Conservation (phyloP, 257 asterid genomes). For the Jacaranda copaia region DNA sequence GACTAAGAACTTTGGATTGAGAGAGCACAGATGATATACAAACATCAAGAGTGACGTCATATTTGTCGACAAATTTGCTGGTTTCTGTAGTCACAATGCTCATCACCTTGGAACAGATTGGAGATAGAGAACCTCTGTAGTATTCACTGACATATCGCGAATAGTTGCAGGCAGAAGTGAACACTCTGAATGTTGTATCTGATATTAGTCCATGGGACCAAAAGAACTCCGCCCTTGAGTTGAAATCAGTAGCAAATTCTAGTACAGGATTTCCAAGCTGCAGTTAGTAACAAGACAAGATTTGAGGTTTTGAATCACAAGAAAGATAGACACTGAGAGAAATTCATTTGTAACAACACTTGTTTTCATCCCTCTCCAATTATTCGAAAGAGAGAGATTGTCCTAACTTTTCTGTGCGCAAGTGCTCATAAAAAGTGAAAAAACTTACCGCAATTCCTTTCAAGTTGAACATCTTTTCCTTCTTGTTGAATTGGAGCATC, state of each 20-base stretch:
- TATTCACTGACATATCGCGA: slow-evolving; percentile 80
- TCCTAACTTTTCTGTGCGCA: no score
- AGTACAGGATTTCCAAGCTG: slow-evolving; percentile 85
- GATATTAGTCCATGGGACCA: slow-evolving; percentile 91
- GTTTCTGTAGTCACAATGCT: slow-evolving; percentile 67
- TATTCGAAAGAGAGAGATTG: no score
- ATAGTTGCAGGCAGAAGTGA: slow-evolving; percentile 75
- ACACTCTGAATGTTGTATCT: slow-evolving; percentile 61
- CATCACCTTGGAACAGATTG: slow-evolving; percentile 72
- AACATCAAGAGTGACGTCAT: slow-evolving; percentile 83
- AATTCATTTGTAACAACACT: no score
- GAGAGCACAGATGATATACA: slow-evolving; percentile 77
- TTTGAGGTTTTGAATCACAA: background rate
- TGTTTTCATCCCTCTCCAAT: no score
- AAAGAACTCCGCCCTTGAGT: slow-evolving; percentile 82
- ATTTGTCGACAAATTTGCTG: slow-evolving; percentile 77
- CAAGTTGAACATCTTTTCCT: slow-evolving; percentile 63
- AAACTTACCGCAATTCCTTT: slow-evolving; percentile 80
- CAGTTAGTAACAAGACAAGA: slow-evolving; percentile 20
- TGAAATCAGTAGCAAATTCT: slow-evolving; percentile 73
- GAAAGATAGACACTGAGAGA: background rate
- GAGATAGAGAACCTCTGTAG: slow-evolving; percentile 73
- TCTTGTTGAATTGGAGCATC: slow-evolving; percentile 63
- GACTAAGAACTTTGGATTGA: slow-evolving; percentile 60
- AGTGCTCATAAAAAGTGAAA: background rate